phyloP scores from a whole-genome alignment of 2,329 filamentous ascomycete species.

The Gnomoniopsis smithogilvyi region DNA sequence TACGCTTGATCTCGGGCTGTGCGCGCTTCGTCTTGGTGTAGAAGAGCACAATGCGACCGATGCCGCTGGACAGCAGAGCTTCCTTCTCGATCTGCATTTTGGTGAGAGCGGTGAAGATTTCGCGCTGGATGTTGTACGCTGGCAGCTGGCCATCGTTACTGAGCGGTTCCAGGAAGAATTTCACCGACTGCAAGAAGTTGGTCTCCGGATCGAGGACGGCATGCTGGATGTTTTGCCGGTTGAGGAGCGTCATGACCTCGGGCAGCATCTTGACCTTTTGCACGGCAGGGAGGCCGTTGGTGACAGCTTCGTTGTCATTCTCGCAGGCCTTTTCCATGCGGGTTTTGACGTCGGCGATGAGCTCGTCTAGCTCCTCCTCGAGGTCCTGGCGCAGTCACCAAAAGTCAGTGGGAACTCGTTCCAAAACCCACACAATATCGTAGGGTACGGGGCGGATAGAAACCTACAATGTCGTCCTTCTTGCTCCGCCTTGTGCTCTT shows the following conservation, averaged over 20 bases:
- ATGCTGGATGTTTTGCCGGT: conserved; percentile 81
- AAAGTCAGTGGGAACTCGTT: conserved; percentile 1
- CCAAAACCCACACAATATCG: too few species aligned
- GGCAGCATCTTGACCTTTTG: conserved; percentile 94
- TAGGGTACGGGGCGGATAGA: too few species aligned
- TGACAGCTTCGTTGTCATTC: conserved; percentile 78
- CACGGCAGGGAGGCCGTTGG: conserved; percentile 74
- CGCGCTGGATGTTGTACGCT: conserved; percentile 95
- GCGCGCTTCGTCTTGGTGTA: conserved; percentile 94
- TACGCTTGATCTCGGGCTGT: conserved; percentile 84
- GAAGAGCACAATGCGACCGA: conserved; percentile 94
- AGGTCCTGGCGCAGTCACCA: conserved; percentile 61
- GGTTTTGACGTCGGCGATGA: conserved; percentile 82
- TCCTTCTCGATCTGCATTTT: conserved; percentile 90
- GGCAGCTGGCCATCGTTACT: conserved; percentile 84
- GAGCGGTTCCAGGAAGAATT: conserved; percentile 94
- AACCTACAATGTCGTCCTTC: conserved; percentile 80
- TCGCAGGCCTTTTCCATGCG: conserved; percentile 90
- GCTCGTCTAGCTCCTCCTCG: conserved; percentile 84
- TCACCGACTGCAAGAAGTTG: conserved; percentile 90
- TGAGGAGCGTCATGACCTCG: conserved; percentile 82
- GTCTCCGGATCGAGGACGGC: conserved; percentile 90
- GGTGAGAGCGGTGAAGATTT: conserved; percentile 78
- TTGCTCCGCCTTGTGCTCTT: conserved; percentile 66
- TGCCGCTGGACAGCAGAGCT: conserved; percentile 81